Conservation (phyloP, 257 asterid species). For the Scutellaria galericulata region DNA sequence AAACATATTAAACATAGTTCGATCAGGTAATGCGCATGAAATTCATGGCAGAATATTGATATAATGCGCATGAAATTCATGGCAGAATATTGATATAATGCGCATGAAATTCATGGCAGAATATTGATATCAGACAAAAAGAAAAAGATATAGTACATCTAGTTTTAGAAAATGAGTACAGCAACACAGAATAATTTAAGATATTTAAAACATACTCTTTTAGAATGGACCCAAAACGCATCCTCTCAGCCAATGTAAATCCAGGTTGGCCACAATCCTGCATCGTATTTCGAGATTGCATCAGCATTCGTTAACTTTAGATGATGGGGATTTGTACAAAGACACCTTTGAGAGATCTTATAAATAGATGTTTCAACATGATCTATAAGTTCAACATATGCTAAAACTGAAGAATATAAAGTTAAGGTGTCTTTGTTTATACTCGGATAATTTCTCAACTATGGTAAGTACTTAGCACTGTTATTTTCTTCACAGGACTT, state of each 20-base stretch:
- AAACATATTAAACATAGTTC: background rate
- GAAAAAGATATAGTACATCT: background rate
- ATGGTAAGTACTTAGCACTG: background rate
- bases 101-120: background rate
- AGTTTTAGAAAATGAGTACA: background rate
- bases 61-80: no score
- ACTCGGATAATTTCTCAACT: conserved; percentile 17
- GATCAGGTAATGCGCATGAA: background rate
- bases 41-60: no score
- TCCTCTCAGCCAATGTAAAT: conserved; percentile 88
- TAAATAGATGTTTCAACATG: no score
- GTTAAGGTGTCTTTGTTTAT: background rate
- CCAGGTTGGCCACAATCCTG: conserved; percentile 99
- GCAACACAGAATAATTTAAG: conserved; percentile 2
- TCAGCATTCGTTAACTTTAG: conserved; percentile 35
- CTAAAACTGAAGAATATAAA: background rate
- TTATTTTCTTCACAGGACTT: background rate
- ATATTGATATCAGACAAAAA: conserved; percentile 15
- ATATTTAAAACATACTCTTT: conserved; percentile 62
- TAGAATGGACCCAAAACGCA: conserved; percentile 71
- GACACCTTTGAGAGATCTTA: no score
- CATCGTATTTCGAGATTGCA: conserved; percentile 35
- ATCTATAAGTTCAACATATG: no score
- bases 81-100: conserved; percentile 7
- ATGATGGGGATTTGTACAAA: background rate